Percentiles rank a stretch among this genome's conserved stretches.
Evolutionary conservation across 148 eudicot species (phyloP).

Genomic region (Silene conica): DNA sequence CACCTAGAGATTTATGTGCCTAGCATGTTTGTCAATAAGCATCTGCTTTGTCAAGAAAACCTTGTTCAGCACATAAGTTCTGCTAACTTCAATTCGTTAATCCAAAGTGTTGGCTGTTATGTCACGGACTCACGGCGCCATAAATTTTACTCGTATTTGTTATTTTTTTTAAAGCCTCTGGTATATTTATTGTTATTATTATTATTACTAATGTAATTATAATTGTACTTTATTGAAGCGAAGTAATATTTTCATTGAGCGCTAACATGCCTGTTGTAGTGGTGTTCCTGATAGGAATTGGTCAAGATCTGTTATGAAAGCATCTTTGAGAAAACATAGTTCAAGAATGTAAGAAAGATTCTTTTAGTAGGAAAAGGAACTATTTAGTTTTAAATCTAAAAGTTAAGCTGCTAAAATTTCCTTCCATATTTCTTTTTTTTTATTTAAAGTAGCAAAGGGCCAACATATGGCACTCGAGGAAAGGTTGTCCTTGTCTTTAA

Average conservation of each 20-base stretch:
- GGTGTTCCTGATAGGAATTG: constrained; percentile 7
- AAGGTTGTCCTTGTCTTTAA: constrained; percentile 81
- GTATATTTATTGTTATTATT: too few relatives aligned
- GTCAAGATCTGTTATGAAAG: constrained; percentile 12
- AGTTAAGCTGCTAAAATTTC: not conserved
- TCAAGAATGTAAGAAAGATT: constrained; percentile 5
- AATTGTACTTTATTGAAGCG: not conserved
- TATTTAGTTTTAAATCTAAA: not conserved
- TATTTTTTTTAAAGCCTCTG: not conserved
- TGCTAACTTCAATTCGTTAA: not conserved
- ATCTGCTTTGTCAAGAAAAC: not conserved
- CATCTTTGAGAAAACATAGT: constrained; percentile 1
- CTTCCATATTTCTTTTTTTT: not conserved
- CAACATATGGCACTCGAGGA: constrained; percentile 65
- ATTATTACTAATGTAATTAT: too few relatives aligned
- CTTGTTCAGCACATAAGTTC: not conserved
- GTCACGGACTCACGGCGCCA: too few relatives aligned
- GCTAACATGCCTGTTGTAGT: not conserved
- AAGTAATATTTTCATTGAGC: not conserved
- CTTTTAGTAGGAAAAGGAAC: not conserved
- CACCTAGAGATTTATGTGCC: not conserved
- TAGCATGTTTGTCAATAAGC: not conserved
- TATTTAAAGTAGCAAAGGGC: constrained; percentile 55
- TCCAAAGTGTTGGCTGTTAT: too few relatives aligned
- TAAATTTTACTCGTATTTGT: not conserved